These are phyloP conservation scores for Candida multigemmis DNA, from an alignment of 805 yeast species.

Conservation along the genomic window DNA sequence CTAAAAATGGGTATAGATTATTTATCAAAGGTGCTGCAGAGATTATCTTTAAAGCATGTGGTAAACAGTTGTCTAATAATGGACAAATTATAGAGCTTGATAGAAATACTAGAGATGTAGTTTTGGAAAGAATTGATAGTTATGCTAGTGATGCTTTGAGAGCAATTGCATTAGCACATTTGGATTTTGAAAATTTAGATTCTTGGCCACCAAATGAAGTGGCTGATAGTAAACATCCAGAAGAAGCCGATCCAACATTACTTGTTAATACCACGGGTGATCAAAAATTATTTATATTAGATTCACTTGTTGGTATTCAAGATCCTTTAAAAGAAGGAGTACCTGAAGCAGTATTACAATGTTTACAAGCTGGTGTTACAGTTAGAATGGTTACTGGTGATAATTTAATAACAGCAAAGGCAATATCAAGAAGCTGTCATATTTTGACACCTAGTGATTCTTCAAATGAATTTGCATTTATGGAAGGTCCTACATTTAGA, in stretches of 20 bases:
- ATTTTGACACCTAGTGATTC: conserved; percentile 49
- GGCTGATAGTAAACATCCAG: conserved; percentile 11
- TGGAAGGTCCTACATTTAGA: conserved; percentile 93
- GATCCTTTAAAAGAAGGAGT: conserved; percentile 93
- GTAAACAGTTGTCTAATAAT: conserved; percentile 16
- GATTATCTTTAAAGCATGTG: conserved; percentile 58
- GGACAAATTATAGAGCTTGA: conserved; percentile 18
- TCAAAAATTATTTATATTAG: conserved; percentile 36
- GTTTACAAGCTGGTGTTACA: conserved; percentile 85
- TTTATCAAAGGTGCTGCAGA: conserved; percentile 94
- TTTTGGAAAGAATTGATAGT: conserved; percentile 28
- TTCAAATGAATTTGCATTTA: conserved; percentile 48
- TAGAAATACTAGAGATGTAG: conserved; percentile 16
- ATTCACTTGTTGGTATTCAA: conserved; percentile 84
- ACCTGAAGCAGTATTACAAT: conserved; percentile 75
- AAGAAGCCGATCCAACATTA: conserved; percentile 17
- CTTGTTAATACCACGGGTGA: conserved; percentile 15
- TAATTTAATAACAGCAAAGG: conserved; percentile 81
- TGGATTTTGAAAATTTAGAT: conserved; percentile 41
- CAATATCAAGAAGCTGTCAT: conserved; percentile 83
- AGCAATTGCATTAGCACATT: conserved; percentile 82
- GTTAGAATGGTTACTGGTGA: conserved; percentile 99
- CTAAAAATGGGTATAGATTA: conserved; percentile 45
- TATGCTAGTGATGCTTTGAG: conserved; percentile 78
- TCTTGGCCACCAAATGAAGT: conserved; percentile 64